phyloP scores from a whole-genome alignment of 805 yeast species.

The Wickerhamomyces tratensis region DNA sequence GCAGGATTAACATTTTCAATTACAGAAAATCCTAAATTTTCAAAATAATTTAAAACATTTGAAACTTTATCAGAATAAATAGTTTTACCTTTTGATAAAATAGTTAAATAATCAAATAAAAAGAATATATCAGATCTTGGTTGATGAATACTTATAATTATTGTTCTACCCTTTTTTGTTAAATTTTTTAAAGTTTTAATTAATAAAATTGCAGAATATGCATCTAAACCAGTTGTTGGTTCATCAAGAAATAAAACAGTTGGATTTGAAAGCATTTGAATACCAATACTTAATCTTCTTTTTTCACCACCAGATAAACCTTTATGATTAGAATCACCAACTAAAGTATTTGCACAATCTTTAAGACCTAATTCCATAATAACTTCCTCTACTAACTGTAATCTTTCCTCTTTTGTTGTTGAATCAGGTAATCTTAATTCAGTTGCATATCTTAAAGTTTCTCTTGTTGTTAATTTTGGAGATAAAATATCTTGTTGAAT shows the following conservation, averaged over 20 bases:
- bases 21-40: constrained; percentile 25
- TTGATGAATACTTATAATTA: constrained; percentile 75
- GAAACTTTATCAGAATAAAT: constrained; percentile 35
- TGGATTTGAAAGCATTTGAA: constrained; percentile 74
- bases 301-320: constrained; percentile 85
- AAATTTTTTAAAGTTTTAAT: constrained; percentile 53
- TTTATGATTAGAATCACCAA: constrained; percentile 43
- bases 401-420: constrained; percentile 30
- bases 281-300: constrained; percentile 68
- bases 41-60: constrained; percentile 36
- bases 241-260: constrained; percentile 73
- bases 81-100: constrained; percentile 51
- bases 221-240: constrained; percentile 85
- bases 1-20: constrained; percentile 43
- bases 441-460: constrained; percentile 64
- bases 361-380: constrained; percentile 60
- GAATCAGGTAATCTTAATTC: constrained; percentile 55
- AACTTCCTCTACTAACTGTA: constrained; percentile 46
- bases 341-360: constrained; percentile 54
- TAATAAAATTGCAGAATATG: constrained; percentile 62
- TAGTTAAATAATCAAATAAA: constrained; percentile 59
- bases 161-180: constrained; percentile 55
- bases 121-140: constrained; percentile 74
- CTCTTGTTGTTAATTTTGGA: constrained; percentile 65
- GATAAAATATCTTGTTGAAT: constrained; percentile 69